Percentiles rank a stretch among this genome's conserved stretches.
Conservation (phyloP, 805 yeast genomes). For the Kluyveromyces wickerhamii region DNA sequence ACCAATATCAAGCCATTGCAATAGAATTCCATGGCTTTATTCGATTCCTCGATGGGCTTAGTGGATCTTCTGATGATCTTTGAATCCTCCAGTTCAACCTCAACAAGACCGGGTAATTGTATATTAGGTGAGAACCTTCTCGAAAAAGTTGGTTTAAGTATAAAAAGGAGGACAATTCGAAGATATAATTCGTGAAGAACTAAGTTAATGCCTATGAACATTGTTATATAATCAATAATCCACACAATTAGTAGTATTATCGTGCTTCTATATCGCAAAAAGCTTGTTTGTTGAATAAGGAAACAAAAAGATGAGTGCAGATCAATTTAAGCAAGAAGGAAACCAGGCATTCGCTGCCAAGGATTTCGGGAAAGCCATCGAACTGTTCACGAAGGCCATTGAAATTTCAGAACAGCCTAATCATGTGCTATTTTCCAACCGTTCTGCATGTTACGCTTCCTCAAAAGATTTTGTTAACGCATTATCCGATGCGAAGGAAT, state of each 20-base stretch:
- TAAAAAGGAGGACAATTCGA: constrained; percentile 6
- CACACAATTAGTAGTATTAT: too few species aligned
- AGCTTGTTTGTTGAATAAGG: too few species aligned
- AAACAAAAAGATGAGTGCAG: constrained; percentile 43
- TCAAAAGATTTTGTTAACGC: constrained; percentile 67
- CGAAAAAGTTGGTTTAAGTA: constrained; percentile 9
- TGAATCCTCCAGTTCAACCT: too few species aligned
- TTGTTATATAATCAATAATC: too few species aligned
- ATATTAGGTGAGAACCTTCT: constrained; percentile 1
- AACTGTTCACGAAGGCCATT: constrained; percentile 77
- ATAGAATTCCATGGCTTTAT: too few species aligned
- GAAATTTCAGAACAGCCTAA: constrained; percentile 75
- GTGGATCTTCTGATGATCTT: too few species aligned
- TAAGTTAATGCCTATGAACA: too few species aligned
- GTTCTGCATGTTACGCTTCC: constrained; percentile 88
- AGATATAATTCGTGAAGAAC: background rate
- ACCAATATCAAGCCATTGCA: too few species aligned
- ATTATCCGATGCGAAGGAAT: constrained; percentile 73
- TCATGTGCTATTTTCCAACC: constrained; percentile 87
- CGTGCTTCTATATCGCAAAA: too few species aligned
- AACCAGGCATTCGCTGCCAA: constrained; percentile 88
- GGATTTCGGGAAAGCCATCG: constrained; percentile 74
- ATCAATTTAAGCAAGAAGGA: constrained; percentile 83
- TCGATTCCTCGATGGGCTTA: too few species aligned
- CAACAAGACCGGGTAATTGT: constrained; percentile 1